Base-by-base conservation (phyloP, 352 stramenopile species). In the Phytophthora quininea region DNA sequence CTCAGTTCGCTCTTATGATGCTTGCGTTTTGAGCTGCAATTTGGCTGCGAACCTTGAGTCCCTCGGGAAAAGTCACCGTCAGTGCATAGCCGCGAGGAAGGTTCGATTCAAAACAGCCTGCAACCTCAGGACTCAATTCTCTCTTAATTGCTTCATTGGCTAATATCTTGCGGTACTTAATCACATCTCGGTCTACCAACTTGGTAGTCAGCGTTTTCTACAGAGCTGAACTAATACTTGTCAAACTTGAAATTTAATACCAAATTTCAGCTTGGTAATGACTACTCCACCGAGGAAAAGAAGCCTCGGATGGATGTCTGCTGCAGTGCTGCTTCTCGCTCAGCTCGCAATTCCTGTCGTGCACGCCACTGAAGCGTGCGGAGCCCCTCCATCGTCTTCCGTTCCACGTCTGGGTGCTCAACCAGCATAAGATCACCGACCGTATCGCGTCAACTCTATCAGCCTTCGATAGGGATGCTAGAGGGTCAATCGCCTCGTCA, bases 141-240 rank as follows among this genome's bases (percentile, higher is more conserved):
- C 10, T 40, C 35, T 40, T 40, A 40, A 40, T 40, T 40, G 35
- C 35, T 40, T n/a, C n/a, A 42, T 52, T 52, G 46, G 31, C 46
- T 32, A 52, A 52, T 52, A 35, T 33, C 46, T 31, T 4, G 4
- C 33, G n/a, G 14, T 52, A 52, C 46, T 52, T 52, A 52, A 52
- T 52, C n/a, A 24, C 4, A 12, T 15, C 3, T 32, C n/a, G 15
- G 33, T 52, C 46, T 24, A 52, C 46, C 46, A 24, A 52, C 4
- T 33, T 52, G 46, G 46, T 52, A 33, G 46, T 52, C 46, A 52
- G 14, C 5, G 19, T 52, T 52, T 52, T 33, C 46, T 52, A 52
- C 33, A 24, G n/a, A 52, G 46, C 46, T 24, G 31, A 52, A 52
- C 4, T 52, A 52, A n/a, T 33, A 30, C 4, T 24, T 14, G 42